Base-by-base conservation (phyloP, 768 basidiomycete species). In the Leccinum subgranulosum region DNA sequence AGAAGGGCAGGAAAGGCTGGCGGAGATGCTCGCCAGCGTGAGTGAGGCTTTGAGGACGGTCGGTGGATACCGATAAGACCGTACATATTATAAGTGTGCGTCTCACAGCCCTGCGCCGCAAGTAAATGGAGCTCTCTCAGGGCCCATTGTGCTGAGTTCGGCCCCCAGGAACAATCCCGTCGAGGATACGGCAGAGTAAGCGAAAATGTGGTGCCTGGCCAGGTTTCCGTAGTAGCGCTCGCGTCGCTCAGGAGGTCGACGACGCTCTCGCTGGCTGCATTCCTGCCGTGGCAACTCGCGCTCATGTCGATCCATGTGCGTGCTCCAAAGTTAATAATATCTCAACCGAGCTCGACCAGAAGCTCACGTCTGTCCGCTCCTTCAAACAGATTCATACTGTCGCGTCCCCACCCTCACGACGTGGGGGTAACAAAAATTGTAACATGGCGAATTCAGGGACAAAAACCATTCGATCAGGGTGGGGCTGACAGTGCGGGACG, bases 381-480 rank as follows among this genome's bases (percentile, higher is more conserved):
- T 43, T 43, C 41, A 43, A 43, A 43, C 36, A n/a, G 2, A n/a
- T n/a, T 41, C 41, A 19, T 43, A 19, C 41, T 6, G 11, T 19
- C 41, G 19, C 41, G 11, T 19, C 41, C 10, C 19, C 19, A 19
- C 41, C 41, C 19, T 43, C 41, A 12, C 41, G 41, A 43, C 41
- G 41, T 43, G 19, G 19, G 41, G 41, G 31, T n/a, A n/a, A 41
- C n/a, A n/a, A 41, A 36, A 6, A 6, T 43, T 43, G n/a, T 43
- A 23, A 23, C 23, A 23, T 43, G 19, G 10, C 9, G 39, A 41
- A 19, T 7, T 43, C 41, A 43, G 41, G 41, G 41, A 6, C 11
- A 17, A 41, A 19, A 41, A n/a, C 39, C 9, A 41, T 43, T 19
- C 17, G n/a, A 41, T 19, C n/a, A 95, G 39, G 39, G 39, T 41